Base-by-base conservation (phyloP, 2,329 filamentous ascomycete genomes). In the Apiospora pterosperma region DNA sequence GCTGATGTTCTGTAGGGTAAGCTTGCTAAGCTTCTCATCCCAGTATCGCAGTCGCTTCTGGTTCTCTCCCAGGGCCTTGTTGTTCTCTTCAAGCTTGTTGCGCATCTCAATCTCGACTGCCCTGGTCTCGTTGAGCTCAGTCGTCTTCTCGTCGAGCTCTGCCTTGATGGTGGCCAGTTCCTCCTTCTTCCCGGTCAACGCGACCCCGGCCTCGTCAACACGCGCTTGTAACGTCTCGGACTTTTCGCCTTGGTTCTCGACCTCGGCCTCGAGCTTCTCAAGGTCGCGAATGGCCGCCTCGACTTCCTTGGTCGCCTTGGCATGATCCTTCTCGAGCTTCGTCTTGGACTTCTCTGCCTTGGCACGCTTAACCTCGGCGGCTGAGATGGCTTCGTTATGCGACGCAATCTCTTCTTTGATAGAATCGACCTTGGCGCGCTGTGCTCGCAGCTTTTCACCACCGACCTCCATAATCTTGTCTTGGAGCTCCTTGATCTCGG, bases 401-500 rank as follows among this genome's bases (percentile, higher is more conserved):
- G 89, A 87, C 59, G 90, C 83, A 64, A 98, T 93, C 75, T 97
- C 90, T 72, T 93, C 91, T 76, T 96, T 97, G 68, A 96, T 82
- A 7, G 89, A 86, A 75, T 98, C 95, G 38, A 99, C 93, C 81
- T 92, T 96, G 67, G 92, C 89, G 71, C 96, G 94, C 76, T 99
- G 95, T 21, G 90, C 87, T 63, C 96, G 90, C 21, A 99, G 88
- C 78, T 92, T 93, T 73, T 98, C 93, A 78, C 96, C 96, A 74
- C 96, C 96, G 68, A 97, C 90, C 77, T 97, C 91, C 96, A 99
- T 98, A 73, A 99, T 99, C 82, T 94, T 97, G 84, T 96, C 90
- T 75, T 99, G 95, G 1, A 99, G 83, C 23, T 85, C 85, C 79
- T 97, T 95, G 78, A 99, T 98, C 77, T 98, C 96, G 31, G 90